phyloP scores from a whole-genome alignment of 75 land plant genomes.

The Selaginella moellendorffii region DNA sequence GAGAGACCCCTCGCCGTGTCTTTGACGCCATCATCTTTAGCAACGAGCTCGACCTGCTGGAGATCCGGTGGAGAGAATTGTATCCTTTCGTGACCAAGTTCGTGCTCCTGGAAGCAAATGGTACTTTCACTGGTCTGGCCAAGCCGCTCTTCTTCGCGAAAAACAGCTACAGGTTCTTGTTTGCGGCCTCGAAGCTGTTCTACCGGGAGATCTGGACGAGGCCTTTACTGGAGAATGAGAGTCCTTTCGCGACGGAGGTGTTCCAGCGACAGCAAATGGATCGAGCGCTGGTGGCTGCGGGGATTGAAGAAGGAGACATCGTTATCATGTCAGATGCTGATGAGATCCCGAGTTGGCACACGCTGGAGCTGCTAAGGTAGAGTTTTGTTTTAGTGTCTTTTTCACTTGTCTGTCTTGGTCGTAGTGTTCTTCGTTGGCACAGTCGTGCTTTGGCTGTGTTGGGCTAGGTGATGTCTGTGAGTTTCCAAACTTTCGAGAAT shows the following conservation, averaged over 20 bases:
- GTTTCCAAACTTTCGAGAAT: too few relatives aligned
- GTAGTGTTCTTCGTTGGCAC: too few relatives aligned
- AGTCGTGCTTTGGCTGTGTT: too few relatives aligned
- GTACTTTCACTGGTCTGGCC: slow-evolving; percentile 60
- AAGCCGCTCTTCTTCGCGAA: slow-evolving; percentile 46
- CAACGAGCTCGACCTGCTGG: slow-evolving; percentile 80
- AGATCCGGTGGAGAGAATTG: slow-evolving; percentile 74
- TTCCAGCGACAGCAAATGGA: slow-evolving; percentile 58
- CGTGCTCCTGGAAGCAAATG: slow-evolving; percentile 68
- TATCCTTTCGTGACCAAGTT: slow-evolving; percentile 58
- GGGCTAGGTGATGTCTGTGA: too few relatives aligned
- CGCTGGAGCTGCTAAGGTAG: slow-evolving; percentile 34
- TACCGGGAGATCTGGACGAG: slow-evolving; percentile 41
- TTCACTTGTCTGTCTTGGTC: too few relatives aligned
- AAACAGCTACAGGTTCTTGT: slow-evolving; percentile 38
- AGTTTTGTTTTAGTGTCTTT: background rate
- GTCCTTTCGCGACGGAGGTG: slow-evolving; percentile 64
- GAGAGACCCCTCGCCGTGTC: slow-evolving; percentile 54
- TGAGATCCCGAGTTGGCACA: slow-evolving; percentile 68
- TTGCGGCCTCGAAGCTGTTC: slow-evolving; percentile 43
- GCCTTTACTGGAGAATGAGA: slow-evolving; percentile 31
- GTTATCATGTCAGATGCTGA: slow-evolving; percentile 84
- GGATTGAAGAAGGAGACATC: slow-evolving; percentile 54
- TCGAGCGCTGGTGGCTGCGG: slow-evolving; percentile 49
- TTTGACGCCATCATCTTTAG: slow-evolving; percentile 79